These are phyloP conservation scores for Ophiocordyceps australis DNA, from an alignment of 2,329 filamentous ascomycete genomes.

Conservation along the genomic window DNA sequence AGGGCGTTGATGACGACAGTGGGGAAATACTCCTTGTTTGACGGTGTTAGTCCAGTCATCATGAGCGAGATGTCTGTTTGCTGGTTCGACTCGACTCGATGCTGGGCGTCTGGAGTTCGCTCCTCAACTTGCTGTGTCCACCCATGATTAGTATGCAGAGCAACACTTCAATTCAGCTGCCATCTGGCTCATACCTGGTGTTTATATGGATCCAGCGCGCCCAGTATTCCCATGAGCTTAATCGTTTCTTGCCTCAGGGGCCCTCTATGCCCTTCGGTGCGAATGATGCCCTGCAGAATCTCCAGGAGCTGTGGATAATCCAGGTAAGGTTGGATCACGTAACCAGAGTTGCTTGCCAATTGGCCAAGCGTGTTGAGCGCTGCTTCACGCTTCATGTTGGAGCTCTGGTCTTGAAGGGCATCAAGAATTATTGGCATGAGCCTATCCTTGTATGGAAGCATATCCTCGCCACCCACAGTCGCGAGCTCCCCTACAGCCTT, in stretches of 20 bases:
- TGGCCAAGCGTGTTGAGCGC: constrained; percentile 83
- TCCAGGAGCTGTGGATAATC: constrained; percentile 90
- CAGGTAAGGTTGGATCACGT: constrained; percentile 90
- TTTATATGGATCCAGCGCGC: constrained; percentile 88
- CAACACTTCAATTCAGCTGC: too few relatives aligned
- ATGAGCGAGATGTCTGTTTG: constrained; percentile 91
- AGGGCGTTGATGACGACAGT: constrained; percentile 95
- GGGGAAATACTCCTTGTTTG: constrained; percentile 95
- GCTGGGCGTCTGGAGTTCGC: constrained; percentile 64
- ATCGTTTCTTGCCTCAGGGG: constrained; percentile 84
- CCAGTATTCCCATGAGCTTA: constrained; percentile 87
- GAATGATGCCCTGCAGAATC: constrained; percentile 84
- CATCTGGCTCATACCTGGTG: constrained; percentile 42
- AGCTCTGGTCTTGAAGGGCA: constrained; percentile 85
- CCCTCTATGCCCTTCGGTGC: constrained; percentile 70
- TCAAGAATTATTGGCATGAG: constrained; percentile 93
- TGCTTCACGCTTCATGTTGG: constrained; percentile 75
- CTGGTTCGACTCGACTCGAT: constrained; percentile 40
- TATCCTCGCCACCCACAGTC: constrained; percentile 83
- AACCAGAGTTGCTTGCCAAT: constrained; percentile 87
- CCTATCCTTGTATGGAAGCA: constrained; percentile 77
- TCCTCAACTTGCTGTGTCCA: constrained; percentile 57
- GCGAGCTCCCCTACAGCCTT: constrained; percentile 89
- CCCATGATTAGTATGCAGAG: too few relatives aligned
- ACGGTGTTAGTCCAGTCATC: constrained; percentile 93